Conservation (phyloP, 139 green algal genomes). For the Nannochloris sp. region DNA sequence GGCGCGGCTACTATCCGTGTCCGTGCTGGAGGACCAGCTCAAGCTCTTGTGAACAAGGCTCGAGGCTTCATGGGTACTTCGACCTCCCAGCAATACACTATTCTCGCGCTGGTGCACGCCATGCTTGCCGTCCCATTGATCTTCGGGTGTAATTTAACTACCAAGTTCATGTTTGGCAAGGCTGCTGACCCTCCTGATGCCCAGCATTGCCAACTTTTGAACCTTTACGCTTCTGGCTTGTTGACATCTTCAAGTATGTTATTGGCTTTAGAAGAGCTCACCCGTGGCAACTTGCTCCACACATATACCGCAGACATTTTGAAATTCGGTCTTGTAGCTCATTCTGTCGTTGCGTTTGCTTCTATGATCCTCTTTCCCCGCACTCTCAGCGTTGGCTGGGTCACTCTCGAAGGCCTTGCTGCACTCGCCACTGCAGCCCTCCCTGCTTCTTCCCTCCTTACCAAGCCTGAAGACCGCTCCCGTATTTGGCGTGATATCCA, state of each 20-base stretch:
- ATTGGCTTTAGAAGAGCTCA: conserved; percentile 8
- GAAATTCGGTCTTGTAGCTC: conserved; percentile 7
- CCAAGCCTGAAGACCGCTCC: neutral
- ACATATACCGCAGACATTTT: conserved; percentile 13
- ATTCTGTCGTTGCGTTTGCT: neutral
- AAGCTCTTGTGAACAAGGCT: neutral
- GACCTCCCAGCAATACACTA: conserved; percentile 6
- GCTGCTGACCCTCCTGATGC: conserved; percentile 13
- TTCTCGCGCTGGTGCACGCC: conserved; percentile 7
- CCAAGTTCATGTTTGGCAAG: conserved; percentile 12
- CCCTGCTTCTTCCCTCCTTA: conserved; percentile 13
- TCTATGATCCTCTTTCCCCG: neutral
- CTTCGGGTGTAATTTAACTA: neutral
- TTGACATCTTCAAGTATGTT: neutral
- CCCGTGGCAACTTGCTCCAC: neutral
- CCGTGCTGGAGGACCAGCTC: neutral
- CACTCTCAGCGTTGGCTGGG: neutral
- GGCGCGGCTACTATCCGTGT: neutral
- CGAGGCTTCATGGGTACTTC: neutral
- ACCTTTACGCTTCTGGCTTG: conserved; percentile 6
- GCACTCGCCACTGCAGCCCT: neutral
- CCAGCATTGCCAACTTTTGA: conserved; percentile 18
- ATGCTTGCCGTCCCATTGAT: neutral
- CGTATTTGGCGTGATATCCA: conserved; percentile 13
- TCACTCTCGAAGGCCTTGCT: neutral